Evolutionary conservation across 1,284 basidiomycete species (phyloP).

Genomic region (Ganoderma resinaceum): DNA sequence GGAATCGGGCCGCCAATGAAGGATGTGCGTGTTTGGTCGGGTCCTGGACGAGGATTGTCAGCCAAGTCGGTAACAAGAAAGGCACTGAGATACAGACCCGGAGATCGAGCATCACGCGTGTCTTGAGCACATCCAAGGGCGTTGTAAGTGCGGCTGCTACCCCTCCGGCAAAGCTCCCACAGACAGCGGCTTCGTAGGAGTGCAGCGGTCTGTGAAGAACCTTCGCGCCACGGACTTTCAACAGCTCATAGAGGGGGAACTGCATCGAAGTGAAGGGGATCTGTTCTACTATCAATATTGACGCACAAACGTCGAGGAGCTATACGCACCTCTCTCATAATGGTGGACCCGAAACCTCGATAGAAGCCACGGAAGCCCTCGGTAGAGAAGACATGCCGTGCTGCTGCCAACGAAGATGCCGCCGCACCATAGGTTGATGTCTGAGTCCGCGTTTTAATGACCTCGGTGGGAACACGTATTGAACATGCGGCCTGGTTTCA

Average conservation of each 20-base stretch:
- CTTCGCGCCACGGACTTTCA: constrained; percentile 75
- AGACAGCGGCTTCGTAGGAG: constrained; percentile 88
- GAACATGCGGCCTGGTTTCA: constrained; percentile 82
- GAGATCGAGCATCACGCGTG: constrained; percentile 94
- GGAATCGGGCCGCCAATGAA: constrained; percentile 61
- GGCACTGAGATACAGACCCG: constrained; percentile 55
- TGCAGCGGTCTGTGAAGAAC: constrained; percentile 64
- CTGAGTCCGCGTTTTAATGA: constrained; percentile 89
- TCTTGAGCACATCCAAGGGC: constrained; percentile 97
- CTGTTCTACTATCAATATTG: constrained; percentile 47
- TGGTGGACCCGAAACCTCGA: constrained; percentile 80
- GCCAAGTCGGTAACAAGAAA: not conserved
- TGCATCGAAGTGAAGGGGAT: constrained; percentile 98
- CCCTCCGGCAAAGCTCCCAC: constrained; percentile 92
- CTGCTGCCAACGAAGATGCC: constrained; percentile 55
- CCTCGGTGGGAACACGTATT: constrained; percentile 93
- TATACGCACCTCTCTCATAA: constrained; percentile 75
- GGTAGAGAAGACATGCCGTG: constrained; percentile 56
- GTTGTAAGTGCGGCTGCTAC: constrained; percentile 92
- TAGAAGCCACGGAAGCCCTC: constrained; percentile 80
- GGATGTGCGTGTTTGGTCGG: constrained; percentile 57
- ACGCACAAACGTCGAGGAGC: not conserved
- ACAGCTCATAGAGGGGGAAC: constrained; percentile 93
- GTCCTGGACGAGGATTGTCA: constrained; percentile 44
- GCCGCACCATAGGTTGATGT: constrained; percentile 71